phyloP scores from a whole-genome alignment of 768 basidiomycete species.

The Trametes maxima region DNA sequence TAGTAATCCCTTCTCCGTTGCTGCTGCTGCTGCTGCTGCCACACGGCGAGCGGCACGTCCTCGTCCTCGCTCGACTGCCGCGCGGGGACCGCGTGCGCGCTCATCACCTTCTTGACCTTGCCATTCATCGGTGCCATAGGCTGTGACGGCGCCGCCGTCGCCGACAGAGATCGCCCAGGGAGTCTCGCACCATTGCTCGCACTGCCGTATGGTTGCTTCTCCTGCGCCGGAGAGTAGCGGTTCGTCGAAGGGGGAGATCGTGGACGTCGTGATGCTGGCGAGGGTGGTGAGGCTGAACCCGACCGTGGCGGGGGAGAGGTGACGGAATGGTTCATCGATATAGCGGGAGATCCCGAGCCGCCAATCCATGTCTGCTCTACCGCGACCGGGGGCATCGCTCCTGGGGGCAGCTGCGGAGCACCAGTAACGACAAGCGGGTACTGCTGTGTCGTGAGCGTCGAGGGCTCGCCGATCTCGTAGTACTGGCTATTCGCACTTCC shows the following conservation, averaged over 20 bases:
- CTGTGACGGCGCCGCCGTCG: slow-evolving; percentile 55
- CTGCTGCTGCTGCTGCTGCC: slow-evolving; percentile 67
- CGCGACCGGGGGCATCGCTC: slow-evolving; percentile 59
- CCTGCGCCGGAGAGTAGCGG: slow-evolving; percentile 39
- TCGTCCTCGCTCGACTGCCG: slow-evolving; percentile 67
- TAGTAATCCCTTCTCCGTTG: slow-evolving; percentile 52
- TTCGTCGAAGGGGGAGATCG: slow-evolving; percentile 56
- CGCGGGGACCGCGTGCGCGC: slow-evolving; percentile 59
- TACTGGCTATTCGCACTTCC: slow-evolving; percentile 24
- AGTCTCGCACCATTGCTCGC: slow-evolving; percentile 35
- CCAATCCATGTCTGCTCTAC: slow-evolving; percentile 33
- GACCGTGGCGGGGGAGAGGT: slow-evolving; percentile 40
- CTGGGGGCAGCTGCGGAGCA: slow-evolving; percentile 54
- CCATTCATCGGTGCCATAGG: slow-evolving; percentile 47
- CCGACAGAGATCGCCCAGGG: slow-evolving; percentile 73
- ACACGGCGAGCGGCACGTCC: slow-evolving; percentile 77
- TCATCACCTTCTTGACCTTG: slow-evolving; percentile 61
- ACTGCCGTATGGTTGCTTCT: slow-evolving; percentile 30
- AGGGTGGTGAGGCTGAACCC: slow-evolving; percentile 29
- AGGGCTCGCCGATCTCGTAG: slow-evolving; percentile 40
- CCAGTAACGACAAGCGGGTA: slow-evolving; percentile 33
- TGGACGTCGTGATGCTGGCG: slow-evolving; percentile 43
- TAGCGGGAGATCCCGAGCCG: slow-evolving; percentile 36
- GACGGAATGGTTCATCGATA: slow-evolving; percentile 34
- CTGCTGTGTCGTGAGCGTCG: slow-evolving; percentile 32